Percentiles rank a stretch among this genome's conserved stretches.
These are phyloP conservation scores for Dothidotthia symphoricarpi DNA, from an alignment of 2,329 filamentous ascomycete species.

Conservation along the genomic window DNA sequence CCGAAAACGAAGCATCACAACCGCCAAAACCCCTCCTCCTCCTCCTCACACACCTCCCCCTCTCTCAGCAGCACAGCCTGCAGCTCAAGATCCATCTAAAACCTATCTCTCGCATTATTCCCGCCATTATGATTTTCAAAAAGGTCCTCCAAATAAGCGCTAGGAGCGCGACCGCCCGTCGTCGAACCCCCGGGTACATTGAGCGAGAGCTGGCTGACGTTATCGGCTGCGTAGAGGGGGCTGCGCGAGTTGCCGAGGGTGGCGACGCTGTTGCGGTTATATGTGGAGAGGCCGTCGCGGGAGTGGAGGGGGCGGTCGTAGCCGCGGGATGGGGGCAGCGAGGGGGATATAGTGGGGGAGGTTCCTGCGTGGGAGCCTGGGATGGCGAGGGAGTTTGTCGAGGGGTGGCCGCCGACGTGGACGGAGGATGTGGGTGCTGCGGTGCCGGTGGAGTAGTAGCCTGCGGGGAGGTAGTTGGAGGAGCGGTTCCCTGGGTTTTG, in stretches of 20 bases:
- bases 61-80: conserved; percentile 5
- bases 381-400: conserved; percentile 29
- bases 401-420: conserved; percentile 44
- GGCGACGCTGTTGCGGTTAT: conserved; percentile 41
- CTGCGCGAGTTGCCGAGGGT: conserved; percentile 35
- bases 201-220: conserved; percentile 64
- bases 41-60: conserved; percentile 2
- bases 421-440: conserved; percentile 49
- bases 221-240: conserved; percentile 38
- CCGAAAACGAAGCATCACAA: too few species aligned
- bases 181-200: conserved; percentile 54
- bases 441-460: conserved; percentile 78
- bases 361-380: conserved; percentile 37
- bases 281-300: conserved; percentile 33
- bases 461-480: conserved; percentile 82
- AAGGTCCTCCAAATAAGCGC: conserved; percentile 85
- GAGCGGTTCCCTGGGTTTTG: conserved; percentile 57
- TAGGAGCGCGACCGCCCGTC: conserved; percentile 72
- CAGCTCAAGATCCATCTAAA: conserved; percentile 26
- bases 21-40: too few species aligned
- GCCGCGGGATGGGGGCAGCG: conserved; percentile 38
- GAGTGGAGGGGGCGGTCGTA: conserved; percentile 37
- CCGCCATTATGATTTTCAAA: conserved; percentile 66
- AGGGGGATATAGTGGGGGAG: conserved; percentile 38
- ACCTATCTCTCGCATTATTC: conserved; percentile 34